These are phyloP conservation scores for Venturia asperata DNA, from an alignment of 2,329 filamentous ascomycete genomes.

Conservation along the genomic window DNA sequence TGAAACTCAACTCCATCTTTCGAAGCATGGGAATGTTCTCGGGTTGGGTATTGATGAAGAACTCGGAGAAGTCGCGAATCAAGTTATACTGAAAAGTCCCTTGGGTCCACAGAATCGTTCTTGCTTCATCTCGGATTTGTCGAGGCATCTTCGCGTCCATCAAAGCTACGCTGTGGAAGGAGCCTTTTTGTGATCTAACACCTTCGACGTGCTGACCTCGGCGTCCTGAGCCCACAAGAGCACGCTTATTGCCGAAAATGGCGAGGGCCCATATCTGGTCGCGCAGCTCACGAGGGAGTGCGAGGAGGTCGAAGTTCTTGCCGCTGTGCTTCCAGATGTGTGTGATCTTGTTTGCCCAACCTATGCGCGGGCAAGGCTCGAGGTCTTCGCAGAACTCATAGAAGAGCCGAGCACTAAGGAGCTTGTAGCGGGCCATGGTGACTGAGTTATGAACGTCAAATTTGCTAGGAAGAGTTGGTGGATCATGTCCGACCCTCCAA, in stretches of 20 bases:
- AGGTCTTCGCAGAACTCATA: background rate
- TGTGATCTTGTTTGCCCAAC: background rate
- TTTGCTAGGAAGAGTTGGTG: background rate
- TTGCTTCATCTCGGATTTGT: background rate
- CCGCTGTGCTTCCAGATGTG: slow-evolving; percentile 4
- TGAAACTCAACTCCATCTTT: background rate
- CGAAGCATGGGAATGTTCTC: background rate
- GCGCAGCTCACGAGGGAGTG: background rate
- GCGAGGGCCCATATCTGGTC: background rate
- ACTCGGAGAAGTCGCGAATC: background rate
- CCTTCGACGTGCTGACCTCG: no score
- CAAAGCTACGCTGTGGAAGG: slow-evolving; percentile 2
- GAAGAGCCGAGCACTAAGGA: background rate
- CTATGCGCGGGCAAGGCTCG: background rate
- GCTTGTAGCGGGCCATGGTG: background rate
- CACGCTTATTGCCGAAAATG: background rate
- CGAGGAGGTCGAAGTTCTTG: background rate
- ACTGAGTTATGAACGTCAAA: background rate
- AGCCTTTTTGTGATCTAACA: background rate
- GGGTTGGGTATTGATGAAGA: background rate
- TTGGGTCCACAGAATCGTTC: background rate
- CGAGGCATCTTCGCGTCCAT: background rate
- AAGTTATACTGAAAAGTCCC: background rate
- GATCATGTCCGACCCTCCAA: background rate
- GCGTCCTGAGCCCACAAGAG: background rate